Evolutionary conservation across 148 eudicot genomes (phyloP).

Genomic region (Nepenthes gracilis): DNA sequence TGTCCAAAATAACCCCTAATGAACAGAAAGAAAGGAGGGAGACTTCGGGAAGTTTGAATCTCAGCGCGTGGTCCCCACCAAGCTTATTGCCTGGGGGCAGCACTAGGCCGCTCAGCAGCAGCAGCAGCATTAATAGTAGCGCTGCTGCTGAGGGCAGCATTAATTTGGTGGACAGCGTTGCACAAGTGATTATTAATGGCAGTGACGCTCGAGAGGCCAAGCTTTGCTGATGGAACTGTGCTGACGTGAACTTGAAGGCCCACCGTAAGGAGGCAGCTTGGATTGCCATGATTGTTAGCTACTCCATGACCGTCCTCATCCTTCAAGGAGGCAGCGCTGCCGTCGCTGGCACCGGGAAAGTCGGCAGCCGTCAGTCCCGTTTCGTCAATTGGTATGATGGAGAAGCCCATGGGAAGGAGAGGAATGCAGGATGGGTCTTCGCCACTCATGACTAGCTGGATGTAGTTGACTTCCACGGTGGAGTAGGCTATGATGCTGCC

Average conservation of each 20-base stretch:
- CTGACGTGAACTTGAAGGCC: conserved; percentile 82
- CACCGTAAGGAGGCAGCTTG: conserved; percentile 71
- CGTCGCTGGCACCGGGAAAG: conserved; percentile 5
- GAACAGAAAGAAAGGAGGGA: conserved; percentile 2
- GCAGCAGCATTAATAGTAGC: not conserved
- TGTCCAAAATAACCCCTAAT: conserved; percentile 6
- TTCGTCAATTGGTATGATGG: conserved; percentile 38
- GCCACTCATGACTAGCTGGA: conserved; percentile 76
- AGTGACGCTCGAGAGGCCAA: conserved; percentile 62
- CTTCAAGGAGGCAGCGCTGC: not conserved
- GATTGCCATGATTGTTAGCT: too few species aligned
- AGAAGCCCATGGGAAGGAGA: conserved; percentile 81
- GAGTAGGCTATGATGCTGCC: conserved; percentile 86
- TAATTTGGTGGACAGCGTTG: conserved; percentile 66
- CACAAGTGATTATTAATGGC: conserved; percentile 71
- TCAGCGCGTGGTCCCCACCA: not conserved
- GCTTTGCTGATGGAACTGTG: conserved; percentile 68
- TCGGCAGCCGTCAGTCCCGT: not conserved
- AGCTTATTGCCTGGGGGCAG: conserved; percentile 1
- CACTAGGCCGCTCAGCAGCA: not conserved
- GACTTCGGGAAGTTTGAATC: conserved; percentile 10
- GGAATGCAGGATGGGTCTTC: conserved; percentile 83
- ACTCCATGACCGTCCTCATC: not conserved
- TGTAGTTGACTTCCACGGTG: conserved; percentile 71
- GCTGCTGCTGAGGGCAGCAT: conserved; percentile 28